Evolutionary conservation across 148 eudicot species (phyloP).

Genomic region (Heliamphora exappendiculata): DNA sequence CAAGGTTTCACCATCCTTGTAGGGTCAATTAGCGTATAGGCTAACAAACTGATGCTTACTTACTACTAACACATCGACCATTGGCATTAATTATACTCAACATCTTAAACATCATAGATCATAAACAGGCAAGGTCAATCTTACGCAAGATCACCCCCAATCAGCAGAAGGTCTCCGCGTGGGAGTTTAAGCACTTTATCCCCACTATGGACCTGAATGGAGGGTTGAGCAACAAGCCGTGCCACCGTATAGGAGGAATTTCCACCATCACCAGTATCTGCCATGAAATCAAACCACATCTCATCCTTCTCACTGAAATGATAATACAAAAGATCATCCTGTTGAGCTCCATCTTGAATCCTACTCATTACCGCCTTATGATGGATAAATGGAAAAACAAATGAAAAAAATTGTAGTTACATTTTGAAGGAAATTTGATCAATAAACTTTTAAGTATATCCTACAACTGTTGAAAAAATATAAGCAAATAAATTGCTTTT

Average conservation of each 20-base stretch:
- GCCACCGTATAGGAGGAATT: slow-evolving; percentile 86
- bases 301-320: slow-evolving; percentile 75
- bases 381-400: slow-evolving; percentile 11
- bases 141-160: slow-evolving; percentile 99
- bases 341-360: slow-evolving; percentile 51
- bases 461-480: neutral
- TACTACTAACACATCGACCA: neutral
- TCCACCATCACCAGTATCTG: slow-evolving; percentile 99
- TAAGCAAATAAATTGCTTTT: neutral
- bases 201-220: slow-evolving; percentile 30
- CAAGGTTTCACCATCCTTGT: neutral
- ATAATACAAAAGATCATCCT: slow-evolving; percentile 69
- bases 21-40: neutral
- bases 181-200: slow-evolving; percentile 39
- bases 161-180: slow-evolving; percentile 73
- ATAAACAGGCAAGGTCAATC: slow-evolving; percentile 17
- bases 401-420: neutral
- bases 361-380: slow-evolving; percentile 83
- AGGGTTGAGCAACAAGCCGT: slow-evolving; percentile 88
- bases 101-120: neutral
- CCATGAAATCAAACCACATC: slow-evolving; percentile 98
- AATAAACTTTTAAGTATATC: neutral
- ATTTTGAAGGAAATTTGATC: neutral
- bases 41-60: neutral
- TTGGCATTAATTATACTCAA: neutral